Conservation (phyloP, 2,329 filamentous ascomycete species). For the Teratosphaeria gauchensis region DNA sequence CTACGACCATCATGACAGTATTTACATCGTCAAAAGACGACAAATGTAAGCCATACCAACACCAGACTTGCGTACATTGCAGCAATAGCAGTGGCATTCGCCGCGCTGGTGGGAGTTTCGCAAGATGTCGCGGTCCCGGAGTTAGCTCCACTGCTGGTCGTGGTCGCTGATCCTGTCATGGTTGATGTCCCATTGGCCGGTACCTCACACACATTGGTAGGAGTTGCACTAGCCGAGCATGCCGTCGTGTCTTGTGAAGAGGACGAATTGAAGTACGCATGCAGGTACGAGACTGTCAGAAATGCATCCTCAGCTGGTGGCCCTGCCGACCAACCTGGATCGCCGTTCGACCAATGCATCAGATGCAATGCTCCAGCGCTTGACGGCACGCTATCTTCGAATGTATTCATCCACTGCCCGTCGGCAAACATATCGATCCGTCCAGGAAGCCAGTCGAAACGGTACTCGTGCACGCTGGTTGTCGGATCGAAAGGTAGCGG, state of each 20-base stretch:
- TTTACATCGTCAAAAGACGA: not conserved
- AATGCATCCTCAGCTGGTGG: conserved; percentile 55
- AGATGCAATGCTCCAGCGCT: conserved; percentile 57
- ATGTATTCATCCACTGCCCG: conserved; percentile 46
- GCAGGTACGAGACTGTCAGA: conserved; percentile 59
- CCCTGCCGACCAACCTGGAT: conserved; percentile 54
- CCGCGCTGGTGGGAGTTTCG: not conserved
- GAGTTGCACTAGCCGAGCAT: not conserved
- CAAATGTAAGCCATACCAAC: not conserved
- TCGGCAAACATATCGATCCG: conserved; percentile 63
- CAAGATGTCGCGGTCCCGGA: not conserved
- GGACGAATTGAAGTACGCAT: conserved; percentile 61
- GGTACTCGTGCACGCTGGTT: conserved; percentile 62
- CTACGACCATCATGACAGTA: not conserved
- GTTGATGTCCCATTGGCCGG: not conserved
- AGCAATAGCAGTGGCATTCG: not conserved
- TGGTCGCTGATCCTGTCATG: not conserved
- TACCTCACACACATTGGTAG: not conserved
- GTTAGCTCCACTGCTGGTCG: not conserved
- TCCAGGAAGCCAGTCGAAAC: conserved; percentile 60
- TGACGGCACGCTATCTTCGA: conserved; percentile 39
- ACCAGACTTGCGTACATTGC: not conserved
- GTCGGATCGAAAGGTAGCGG: conserved; percentile 59
- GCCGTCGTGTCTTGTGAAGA: not conserved
- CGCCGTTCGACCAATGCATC: conserved; percentile 8